A percentile compares a stretch with the other conserved stretches of the same genome.
Conservation (phyloP, 2,329 filamentous ascomycete genomes). For the Neopestalotiopsis clavispora region DNA sequence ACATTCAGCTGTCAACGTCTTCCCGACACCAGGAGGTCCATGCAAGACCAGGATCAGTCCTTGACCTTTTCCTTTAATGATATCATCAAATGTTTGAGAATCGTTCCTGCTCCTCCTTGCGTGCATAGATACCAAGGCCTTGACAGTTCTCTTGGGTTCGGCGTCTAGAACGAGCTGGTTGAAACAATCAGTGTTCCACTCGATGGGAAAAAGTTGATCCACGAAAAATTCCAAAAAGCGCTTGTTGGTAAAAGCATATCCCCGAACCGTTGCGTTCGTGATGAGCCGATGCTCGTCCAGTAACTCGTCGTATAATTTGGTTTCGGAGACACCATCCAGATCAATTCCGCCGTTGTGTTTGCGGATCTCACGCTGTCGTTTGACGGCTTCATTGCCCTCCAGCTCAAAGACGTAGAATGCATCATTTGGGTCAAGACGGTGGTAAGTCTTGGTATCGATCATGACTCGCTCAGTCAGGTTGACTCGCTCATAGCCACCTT, state of each 20-base stretch:
- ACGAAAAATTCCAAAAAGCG: constrained; percentile 35
- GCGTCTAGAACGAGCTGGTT: constrained; percentile 27
- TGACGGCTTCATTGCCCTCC: constrained; percentile 19
- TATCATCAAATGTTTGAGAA: constrained; percentile 21
- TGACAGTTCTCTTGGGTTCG: constrained; percentile 25
- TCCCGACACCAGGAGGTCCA: constrained; percentile 52
- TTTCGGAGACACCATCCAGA: constrained; percentile 28
- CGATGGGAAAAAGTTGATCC: constrained; percentile 18
- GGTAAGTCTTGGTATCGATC: constrained; percentile 41
- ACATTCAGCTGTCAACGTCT: constrained; percentile 38
- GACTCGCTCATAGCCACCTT: constrained; percentile 24
- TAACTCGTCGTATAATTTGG: constrained; percentile 26
- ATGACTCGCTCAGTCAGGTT: constrained; percentile 39
- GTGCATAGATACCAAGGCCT: constrained; percentile 26
- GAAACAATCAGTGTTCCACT: constrained; percentile 28
- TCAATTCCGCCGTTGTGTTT: constrained; percentile 18
- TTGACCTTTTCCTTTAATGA: constrained; percentile 29
- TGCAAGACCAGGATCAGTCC: constrained; percentile 52
- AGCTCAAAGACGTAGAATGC: constrained; percentile 28
- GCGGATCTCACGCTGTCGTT: constrained; percentile 23
- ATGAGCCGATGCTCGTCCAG: constrained; percentile 33
- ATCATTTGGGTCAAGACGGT: constrained; percentile 33
- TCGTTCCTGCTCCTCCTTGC: constrained; percentile 21
- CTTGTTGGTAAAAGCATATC: constrained; percentile 37
- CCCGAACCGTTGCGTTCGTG: constrained; percentile 32